A percentile compares a stretch with the other conserved stretches of the same genome.
Evolutionary conservation across 2,329 filamentous ascomycete genomes (phyloP).

Genomic region (Clonostachys rhizophaga): DNA sequence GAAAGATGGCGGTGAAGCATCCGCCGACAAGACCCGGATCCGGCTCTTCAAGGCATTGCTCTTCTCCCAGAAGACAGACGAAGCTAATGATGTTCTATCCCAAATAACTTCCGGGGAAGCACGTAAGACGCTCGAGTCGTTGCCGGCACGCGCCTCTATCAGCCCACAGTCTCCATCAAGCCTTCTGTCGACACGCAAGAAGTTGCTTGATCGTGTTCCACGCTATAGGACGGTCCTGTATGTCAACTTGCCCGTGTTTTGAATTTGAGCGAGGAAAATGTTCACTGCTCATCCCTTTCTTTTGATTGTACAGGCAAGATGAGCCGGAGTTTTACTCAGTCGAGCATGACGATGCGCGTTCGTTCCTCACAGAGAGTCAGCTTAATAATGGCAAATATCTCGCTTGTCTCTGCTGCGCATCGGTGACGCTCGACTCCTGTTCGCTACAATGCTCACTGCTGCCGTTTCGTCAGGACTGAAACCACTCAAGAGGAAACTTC

Average conservation of each 20-base stretch:
- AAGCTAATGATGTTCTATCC: background rate
- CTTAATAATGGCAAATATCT: background rate
- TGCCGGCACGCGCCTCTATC: background rate
- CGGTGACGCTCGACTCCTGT: background rate
- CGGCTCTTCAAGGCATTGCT: background rate
- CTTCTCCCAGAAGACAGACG: background rate
- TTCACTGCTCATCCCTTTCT: background rate
- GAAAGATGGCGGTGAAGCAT: background rate
- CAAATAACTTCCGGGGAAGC: background rate
- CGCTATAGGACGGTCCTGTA: background rate
- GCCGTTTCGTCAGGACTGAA: background rate
- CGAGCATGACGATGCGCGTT: background rate
- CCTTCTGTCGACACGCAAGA: background rate
- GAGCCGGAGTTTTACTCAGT: background rate
- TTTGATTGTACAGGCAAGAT: background rate
- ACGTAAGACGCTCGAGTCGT: background rate
- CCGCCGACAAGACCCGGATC: background rate
- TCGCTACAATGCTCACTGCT: background rate
- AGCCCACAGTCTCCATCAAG: background rate
- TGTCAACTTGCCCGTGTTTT: background rate
- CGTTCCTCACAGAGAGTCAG: background rate
- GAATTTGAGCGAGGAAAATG: no score
- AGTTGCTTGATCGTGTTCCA: background rate
- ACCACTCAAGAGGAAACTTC: background rate
- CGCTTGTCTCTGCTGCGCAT: background rate